phyloP scores from a whole-genome alignment of 441 rosid genomes.

The Rhodomyrtus psidioides region DNA sequence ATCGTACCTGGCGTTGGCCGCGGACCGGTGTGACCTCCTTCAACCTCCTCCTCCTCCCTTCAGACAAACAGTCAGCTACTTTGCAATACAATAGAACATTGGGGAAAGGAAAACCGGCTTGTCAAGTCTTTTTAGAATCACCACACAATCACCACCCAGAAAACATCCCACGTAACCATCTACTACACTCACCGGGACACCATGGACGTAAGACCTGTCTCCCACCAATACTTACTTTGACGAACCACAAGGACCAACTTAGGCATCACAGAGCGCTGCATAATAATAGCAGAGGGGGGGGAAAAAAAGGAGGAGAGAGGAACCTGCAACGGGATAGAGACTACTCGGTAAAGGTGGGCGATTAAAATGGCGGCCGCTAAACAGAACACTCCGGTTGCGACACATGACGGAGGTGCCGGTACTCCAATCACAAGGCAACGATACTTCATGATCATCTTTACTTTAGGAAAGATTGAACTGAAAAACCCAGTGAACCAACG shows the following conservation, averaged over 20 bases:
- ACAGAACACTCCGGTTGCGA: neutral
- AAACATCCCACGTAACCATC: too few species aligned
- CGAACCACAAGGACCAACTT: neutral
- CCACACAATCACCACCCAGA: neutral
- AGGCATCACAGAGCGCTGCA: neutral
- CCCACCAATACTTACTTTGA: too few species aligned
- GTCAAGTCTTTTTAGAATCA: neutral
- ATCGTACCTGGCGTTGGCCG: too few species aligned
- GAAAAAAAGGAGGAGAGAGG: neutral
- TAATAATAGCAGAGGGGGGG: neutral
- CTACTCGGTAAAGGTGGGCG: neutral
- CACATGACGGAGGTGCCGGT: neutral
- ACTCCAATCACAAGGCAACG: too few species aligned
- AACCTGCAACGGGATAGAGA: neutral
- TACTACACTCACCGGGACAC: too few species aligned
- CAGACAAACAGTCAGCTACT: neutral
- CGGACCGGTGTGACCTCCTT: too few species aligned
- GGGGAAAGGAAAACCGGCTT: neutral
- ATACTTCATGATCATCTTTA: too few species aligned
- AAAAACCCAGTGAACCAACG: too few species aligned
- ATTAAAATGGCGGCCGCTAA: neutral
- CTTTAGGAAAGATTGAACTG: too few species aligned
- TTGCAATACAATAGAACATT: neutral
- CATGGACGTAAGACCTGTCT: too few species aligned
- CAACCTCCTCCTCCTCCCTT: too few species aligned